These are phyloP conservation scores for Coemansia sp. DNA, from an alignment of 192 early-diverging fungal genomes.

Conservation along the genomic window DNA sequence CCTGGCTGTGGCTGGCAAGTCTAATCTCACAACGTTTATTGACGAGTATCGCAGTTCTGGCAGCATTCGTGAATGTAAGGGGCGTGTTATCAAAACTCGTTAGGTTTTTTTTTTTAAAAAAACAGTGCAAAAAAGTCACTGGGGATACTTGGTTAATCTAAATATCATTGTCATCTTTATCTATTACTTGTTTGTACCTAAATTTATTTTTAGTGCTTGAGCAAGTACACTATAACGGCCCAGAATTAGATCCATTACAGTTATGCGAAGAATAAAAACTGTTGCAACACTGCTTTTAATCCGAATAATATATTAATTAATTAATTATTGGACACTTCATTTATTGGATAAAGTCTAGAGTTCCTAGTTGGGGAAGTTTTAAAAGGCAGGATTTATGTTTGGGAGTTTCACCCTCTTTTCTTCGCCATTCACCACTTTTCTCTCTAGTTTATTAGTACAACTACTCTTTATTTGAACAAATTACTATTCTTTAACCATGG, in stretches of 20 bases:
- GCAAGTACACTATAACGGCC: too few relatives aligned
- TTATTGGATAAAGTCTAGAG: neutral
- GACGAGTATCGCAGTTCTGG: constrained; percentile 70
- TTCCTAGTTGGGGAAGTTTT: neutral
- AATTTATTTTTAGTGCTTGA: too few relatives aligned
- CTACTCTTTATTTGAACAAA: neutral
- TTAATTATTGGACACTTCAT: too few relatives aligned
- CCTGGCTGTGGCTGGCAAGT: constrained; percentile 61
- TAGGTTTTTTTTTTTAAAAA: too few relatives aligned
- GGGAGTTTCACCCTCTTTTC: neutral
- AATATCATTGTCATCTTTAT: too few relatives aligned
- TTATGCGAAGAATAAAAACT: too few relatives aligned
- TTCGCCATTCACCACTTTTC: neutral
- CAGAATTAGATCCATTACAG: too few relatives aligned
- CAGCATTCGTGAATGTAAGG: constrained; percentile 76
- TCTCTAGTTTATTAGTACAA: neutral
- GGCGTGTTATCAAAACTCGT: constrained; percentile 53
- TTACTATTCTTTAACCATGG: neutral
- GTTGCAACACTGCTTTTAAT: too few relatives aligned
- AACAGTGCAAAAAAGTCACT: too few relatives aligned
- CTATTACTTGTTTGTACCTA: too few relatives aligned
- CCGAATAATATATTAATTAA: too few relatives aligned
- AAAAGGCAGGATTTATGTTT: neutral
- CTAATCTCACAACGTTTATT: constrained; percentile 70
- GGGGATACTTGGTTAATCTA: too few relatives aligned